A percentile compares a stretch with the other conserved stretches of the same genome.
These are phyloP conservation scores for Ophiostoma himal-ulmi DNA, from an alignment of 2,329 filamentous ascomycete genomes.

Conservation along the genomic window DNA sequence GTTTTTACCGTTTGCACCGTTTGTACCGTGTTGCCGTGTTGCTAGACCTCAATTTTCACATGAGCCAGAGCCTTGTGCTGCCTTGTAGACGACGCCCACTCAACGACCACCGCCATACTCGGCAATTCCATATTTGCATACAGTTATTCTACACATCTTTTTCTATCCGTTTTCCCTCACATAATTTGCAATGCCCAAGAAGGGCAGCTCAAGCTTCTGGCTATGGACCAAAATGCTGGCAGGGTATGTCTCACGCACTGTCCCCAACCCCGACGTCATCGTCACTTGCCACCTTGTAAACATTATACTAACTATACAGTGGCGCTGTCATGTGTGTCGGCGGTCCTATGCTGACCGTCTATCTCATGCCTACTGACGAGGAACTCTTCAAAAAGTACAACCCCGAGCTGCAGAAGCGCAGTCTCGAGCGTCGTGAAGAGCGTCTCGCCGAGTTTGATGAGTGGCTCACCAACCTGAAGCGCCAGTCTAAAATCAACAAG, in stretches of 20 bases:
- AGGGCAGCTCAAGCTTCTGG: conserved; percentile 47
- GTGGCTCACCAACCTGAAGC: conserved; percentile 77
- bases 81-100: background rate
- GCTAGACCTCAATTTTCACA: conserved; percentile 9
- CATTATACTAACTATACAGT: conserved; percentile 41
- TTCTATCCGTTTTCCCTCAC: background rate
- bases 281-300: background rate
- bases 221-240: conserved; percentile 64
- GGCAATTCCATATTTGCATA: background rate
- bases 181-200: conserved; percentile 29
- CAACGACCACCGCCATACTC: background rate
- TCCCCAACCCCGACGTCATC: background rate
- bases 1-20: background rate
- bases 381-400: conserved; percentile 90
- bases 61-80: conserved; percentile 9
- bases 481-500: conserved; percentile 85
- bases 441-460: conserved; percentile 82
- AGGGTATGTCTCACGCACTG: conserved; percentile 47
- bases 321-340: conserved; percentile 68
- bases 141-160: background rate
- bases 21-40: background rate
- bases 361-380: conserved; percentile 77
- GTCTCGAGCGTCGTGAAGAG: conserved; percentile 70
- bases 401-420: conserved; percentile 84
- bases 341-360: conserved; percentile 77